phyloP scores from a whole-genome alignment of 108 stramenopile genomes.

The Mediolabrus comicus region DNA sequence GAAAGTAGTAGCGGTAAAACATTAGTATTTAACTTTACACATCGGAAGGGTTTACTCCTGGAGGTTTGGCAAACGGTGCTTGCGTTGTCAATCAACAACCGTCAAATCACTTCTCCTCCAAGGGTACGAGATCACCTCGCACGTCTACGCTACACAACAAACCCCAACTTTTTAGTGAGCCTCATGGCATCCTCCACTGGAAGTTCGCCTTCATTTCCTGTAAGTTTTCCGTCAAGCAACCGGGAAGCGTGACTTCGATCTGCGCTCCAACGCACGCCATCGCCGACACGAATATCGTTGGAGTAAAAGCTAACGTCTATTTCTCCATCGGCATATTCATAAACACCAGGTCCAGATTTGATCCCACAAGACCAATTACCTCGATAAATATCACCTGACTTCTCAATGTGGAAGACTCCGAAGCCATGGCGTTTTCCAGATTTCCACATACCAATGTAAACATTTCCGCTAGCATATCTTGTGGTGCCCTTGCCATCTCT shows the following conservation, averaged over 20 bases:
- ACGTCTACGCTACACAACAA: constrained; percentile 13
- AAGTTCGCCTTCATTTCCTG: constrained; percentile 27
- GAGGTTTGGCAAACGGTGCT: no score
- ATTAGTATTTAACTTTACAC: no score
- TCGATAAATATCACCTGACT: constrained; percentile 34
- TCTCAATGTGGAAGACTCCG: constrained; percentile 40
- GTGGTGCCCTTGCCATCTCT: constrained; percentile 38
- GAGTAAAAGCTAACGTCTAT: constrained; percentile 34
- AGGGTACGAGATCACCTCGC: no score
- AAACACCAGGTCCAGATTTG: constrained; percentile 35
- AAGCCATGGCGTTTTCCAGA: constrained; percentile 15
- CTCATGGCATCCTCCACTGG: constrained; percentile 24
- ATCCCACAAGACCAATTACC: constrained; percentile 31
- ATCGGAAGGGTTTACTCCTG: no score
- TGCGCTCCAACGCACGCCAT: constrained; percentile 39
- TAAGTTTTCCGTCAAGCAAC: constrained; percentile 19
- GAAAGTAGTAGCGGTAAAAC: no score
- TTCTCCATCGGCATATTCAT: constrained; percentile 41
- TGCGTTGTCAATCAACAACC: no score
- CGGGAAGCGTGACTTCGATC: constrained; percentile 24
- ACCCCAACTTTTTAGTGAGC: constrained; percentile 27
- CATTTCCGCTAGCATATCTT: constrained; percentile 12
- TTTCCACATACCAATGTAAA: constrained; percentile 8
- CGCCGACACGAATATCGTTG: constrained; percentile 29
- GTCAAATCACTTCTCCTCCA: no score